Evolutionary conservation across 148 eudicot genomes (phyloP).

Genomic region (Dysphania ambrosioides): DNA sequence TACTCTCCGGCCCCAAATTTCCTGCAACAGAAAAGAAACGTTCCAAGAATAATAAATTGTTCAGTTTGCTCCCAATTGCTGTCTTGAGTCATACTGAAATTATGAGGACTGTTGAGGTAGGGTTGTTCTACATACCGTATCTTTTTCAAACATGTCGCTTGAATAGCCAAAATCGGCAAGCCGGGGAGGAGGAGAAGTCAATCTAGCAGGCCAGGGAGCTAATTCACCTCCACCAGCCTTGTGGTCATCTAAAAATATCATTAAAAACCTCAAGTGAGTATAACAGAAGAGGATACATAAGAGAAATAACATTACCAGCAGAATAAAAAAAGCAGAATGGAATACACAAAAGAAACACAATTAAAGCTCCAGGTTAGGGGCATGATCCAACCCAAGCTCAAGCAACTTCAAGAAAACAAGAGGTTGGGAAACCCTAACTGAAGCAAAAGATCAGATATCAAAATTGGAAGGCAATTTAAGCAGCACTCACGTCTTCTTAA

Average conservation of each 20-base stretch:
- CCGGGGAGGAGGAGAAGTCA: slow-evolving; percentile 91
- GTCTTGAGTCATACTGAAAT: background rate
- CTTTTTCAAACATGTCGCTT: slow-evolving; percentile 73
- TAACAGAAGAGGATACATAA: background rate
- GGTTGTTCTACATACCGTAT: slow-evolving; percentile 52
- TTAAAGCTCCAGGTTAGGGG: background rate
- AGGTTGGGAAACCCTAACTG: background rate
- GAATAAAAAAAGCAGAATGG: background rate
- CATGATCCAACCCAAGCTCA: background rate
- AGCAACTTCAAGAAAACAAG: background rate
- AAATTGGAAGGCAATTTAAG: background rate
- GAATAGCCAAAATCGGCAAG: slow-evolving; percentile 97
- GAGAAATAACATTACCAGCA: background rate
- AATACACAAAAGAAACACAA: background rate
- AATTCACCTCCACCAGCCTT: slow-evolving; percentile 74
- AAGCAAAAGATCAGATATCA: background rate
- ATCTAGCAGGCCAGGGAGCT: slow-evolving; percentile 95
- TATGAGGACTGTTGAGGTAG: slow-evolving; percentile 1
- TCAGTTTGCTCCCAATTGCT: background rate
- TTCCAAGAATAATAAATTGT: background rate
- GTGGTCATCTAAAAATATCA: slow-evolving; percentile 71
- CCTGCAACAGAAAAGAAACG: slow-evolving; percentile 42
- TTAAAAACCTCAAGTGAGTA: background rate
- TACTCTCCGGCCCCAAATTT: slow-evolving; percentile 78
- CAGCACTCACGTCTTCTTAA: background rate